Conservation (phyloP, 2,329 filamentous ascomycete species). For the Dactylellina cionopaga region DNA sequence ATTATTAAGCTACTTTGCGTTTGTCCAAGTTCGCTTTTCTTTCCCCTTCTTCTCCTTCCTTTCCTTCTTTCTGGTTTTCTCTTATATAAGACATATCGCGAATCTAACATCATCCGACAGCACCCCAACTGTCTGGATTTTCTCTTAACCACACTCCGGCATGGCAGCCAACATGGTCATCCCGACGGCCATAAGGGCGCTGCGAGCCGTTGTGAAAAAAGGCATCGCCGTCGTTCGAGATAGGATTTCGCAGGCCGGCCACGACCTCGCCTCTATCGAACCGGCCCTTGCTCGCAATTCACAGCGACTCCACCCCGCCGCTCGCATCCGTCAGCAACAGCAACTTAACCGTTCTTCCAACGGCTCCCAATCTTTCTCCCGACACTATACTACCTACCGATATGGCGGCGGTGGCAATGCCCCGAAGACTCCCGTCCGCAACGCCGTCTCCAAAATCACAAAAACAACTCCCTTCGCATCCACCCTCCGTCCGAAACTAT, state of each 20-base stretch:
- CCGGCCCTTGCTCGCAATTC: slow-evolving; percentile 69
- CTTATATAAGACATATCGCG: slow-evolving; percentile 10
- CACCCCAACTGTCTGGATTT: slow-evolving; percentile 23
- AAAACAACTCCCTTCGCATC: slow-evolving; percentile 86
- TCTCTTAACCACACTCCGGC: slow-evolving; percentile 13
- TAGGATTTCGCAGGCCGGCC: slow-evolving; percentile 62
- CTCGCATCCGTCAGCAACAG: slow-evolving; percentile 72
- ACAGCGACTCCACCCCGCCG: slow-evolving; percentile 69
- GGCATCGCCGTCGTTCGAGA: slow-evolving; percentile 63
- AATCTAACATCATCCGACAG: slow-evolving; percentile 51
- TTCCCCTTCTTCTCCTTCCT: slow-evolving; percentile 6
- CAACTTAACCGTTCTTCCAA: slow-evolving; percentile 71
- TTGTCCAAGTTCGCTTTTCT: slow-evolving; percentile 9
- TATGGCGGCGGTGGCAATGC: slow-evolving; percentile 64
- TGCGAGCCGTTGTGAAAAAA: slow-evolving; percentile 64
- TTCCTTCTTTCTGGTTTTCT: background rate
- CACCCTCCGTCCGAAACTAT: slow-evolving; percentile 89
- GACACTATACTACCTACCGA: slow-evolving; percentile 59
- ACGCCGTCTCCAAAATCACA: slow-evolving; percentile 71
- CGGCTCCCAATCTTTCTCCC: slow-evolving; percentile 66
- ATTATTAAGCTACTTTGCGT: background rate
- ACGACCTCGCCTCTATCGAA: slow-evolving; percentile 66
- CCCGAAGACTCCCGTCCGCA: slow-evolving; percentile 67
- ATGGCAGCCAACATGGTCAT: slow-evolving; percentile 54
- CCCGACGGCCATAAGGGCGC: slow-evolving; percentile 48